phyloP scores from a whole-genome alignment of 2,329 filamentous ascomycete genomes.

The Pseudopithomyces maydicus region DNA sequence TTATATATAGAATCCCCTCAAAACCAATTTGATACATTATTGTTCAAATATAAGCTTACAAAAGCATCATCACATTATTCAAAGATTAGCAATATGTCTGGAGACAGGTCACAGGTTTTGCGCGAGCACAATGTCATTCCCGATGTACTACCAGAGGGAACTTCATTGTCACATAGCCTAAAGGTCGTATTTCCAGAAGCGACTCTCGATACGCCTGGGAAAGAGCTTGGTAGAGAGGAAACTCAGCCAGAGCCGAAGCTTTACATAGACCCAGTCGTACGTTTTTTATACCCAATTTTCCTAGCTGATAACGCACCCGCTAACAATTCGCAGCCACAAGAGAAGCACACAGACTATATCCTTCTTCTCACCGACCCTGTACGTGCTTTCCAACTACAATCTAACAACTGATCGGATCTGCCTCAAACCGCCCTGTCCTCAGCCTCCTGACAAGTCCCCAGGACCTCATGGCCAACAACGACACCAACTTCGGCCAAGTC shows the following conservation, averaged over 20 bases:
- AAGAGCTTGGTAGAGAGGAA: slow-evolving; percentile 19
- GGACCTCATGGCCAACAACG: slow-evolving; percentile 28
- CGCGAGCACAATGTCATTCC: slow-evolving; percentile 22
- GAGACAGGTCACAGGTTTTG: slow-evolving; percentile 12
- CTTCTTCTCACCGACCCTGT: slow-evolving; percentile 27
- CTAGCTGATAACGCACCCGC: background rate
- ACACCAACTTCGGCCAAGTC: slow-evolving; percentile 28
- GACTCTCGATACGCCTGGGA: slow-evolving; percentile 16
- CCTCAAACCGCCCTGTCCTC: background rate
- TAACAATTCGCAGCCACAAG: slow-evolving; percentile 10
- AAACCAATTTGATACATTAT: background rate
- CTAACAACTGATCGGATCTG: too few species aligned
- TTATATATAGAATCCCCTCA: too few species aligned
- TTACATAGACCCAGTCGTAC: slow-evolving; percentile 16
- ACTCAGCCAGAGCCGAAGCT: slow-evolving; percentile 24
- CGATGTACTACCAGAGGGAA: slow-evolving; percentile 18
- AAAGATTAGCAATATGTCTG: background rate
- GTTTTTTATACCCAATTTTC: background rate
- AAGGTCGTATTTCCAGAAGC: slow-evolving; percentile 20
- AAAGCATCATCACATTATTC: background rate
- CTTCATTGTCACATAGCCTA: slow-evolving; percentile 17
- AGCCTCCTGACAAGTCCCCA: background rate
- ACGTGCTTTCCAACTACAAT: background rate
- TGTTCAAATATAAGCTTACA: background rate
- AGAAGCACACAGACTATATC: slow-evolving; percentile 18